Evolutionary conservation across 441 rosid genomes (phyloP), one percentile per base, ranked within the genome.

Genomic region (Bocquillonia castaneifolia): DNA sequence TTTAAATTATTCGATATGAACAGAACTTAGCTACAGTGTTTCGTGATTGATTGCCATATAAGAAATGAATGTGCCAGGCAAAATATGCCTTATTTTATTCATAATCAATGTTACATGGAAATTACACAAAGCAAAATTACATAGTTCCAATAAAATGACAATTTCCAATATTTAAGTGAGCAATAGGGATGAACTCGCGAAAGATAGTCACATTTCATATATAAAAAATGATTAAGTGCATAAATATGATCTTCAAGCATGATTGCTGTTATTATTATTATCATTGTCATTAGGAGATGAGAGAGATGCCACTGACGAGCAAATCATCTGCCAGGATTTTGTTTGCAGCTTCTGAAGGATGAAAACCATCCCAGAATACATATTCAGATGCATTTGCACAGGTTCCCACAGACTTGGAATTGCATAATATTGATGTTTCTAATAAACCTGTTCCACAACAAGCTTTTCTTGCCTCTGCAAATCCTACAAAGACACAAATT

Each of bases 301-400:
- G 96, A 64, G 91, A 53, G 47, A 91, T 18, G 48, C 99, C 99
- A 50, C 78, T 80, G 45, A 74, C 63, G 66, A 94, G 79, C 80
- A 94, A 77, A n/a, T 84, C 63, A 65, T 76, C 83, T 12, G 99
- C 91, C 51, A 94, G 84, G 72, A 90, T 75, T 75, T 90, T 78
- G 78, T 94, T 92, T 17, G 98, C 91, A 59, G 97, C 98, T 74
- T 94, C 81, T n/a, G 98, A 81, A n/a, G 99, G 98, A 78, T 92
- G 99, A 57, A 92, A 90, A 64, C 96, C 86, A 76, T 94, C 99
- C 89, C 96, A 94, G 66, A 94, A 94, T 74, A 94, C 93, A 65
- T 88, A 90, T 76, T 88, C 84, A 8, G 86, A 71, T 40, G 99
- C 98, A 78, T 90, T 88, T 14, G 88, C 18, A 64, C 99, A 94